Evolutionary conservation across 345 rosid genomes (phyloP), one percentile per base, ranked within the genome.

Genomic region (Aegle marmelos): DNA sequence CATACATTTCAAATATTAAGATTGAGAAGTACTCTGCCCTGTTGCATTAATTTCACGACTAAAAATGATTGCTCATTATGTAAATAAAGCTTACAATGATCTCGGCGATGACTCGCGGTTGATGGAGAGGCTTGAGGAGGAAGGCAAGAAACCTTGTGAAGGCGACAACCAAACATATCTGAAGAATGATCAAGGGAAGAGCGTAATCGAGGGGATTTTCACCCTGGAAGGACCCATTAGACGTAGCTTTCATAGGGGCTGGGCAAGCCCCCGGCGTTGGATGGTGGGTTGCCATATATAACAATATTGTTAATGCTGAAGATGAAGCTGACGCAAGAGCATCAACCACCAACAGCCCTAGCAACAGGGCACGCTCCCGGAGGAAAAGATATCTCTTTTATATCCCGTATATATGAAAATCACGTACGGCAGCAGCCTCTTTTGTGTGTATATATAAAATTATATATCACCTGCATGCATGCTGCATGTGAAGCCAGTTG

Each of bases 71-170:
- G n/a, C 50, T 45, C 50, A 13, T 45, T 45, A 13, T 11, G 17
- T 2, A 45, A 6, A 27, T 31, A 37, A 53, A 57, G 78, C 91
- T 81, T 78, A 93, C 96, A 68, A 93, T 85, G 84, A 93, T 89
- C 87, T 93, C 98, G 2, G 98, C 98, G 31, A 91, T 89, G 63
- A 91, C 96, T 7, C 96, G 73, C 0, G 98, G 98, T 50, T 93
- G 98, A 50, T 89, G 80, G 60, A 93, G 89, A 66, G 98, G 96
- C 27, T 79, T 80, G 25, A 91, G 90, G 34, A 89, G 1, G 79
- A 82, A 84, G 48, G 92, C 92, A 33, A 93, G 86, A 34, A 69
- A 8, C 77, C 98, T 85, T 10, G 93, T 90, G 50, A 93, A 84
- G 74, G 75, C 77, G 33, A 93, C 91, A 22, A 93, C 94, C 59